Evolutionary conservation across 768 basidiomycete species (phyloP), one percentile per base, ranked within the genome.

Genomic region (Leccinum disarticulatum): DNA sequence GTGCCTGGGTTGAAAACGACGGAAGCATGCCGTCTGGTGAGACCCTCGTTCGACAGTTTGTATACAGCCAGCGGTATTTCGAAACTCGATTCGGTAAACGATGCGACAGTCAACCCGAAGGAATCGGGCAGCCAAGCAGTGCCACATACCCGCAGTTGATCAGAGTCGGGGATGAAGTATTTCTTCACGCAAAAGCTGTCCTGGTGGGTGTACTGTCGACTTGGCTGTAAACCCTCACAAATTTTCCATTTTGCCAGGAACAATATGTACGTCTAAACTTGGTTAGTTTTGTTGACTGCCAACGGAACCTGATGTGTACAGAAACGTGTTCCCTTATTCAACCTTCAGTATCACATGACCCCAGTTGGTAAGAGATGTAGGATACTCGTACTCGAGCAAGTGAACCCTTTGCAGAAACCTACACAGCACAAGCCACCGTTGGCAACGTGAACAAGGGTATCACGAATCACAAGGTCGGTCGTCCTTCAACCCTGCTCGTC

Each of bases 331-430:
- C 78, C 97, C 96, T 11, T 93, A 98, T 70, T 87, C 92, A 3
- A 95, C 94, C 0, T 99, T 99, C 77, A 98, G 31, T 97, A 93
- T 69, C 97, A 99, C 69, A 96, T 99, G 95, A 98, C 95, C 3
- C 96, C 96, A 33, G 88, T 90, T 76, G 88, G 86, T 77, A 61
- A 59, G 80, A 68, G 13, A 13, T 11, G 2, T 9, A n/a, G 6
- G 0, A 0, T 50, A 41, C 25, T 36, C 11, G 33, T 6, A 7
- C n/a, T 15, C 3, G 17, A n/a, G 13, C 4, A 46, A 49, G 14
- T 36, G 7, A n/a, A 19, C 1, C 6, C 28, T 19, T 36, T 30
- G 43, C 54, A 81, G 90, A 94, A 67, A 95, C 91, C 1, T 98
- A 98, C 73, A 96, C 89, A 15, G 93, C 94, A 0, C 22, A 22